Evolutionary conservation across 306 rosid genomes (phyloP), one percentile per base, ranked within the genome.

Genomic region (Geum urbanum): DNA sequence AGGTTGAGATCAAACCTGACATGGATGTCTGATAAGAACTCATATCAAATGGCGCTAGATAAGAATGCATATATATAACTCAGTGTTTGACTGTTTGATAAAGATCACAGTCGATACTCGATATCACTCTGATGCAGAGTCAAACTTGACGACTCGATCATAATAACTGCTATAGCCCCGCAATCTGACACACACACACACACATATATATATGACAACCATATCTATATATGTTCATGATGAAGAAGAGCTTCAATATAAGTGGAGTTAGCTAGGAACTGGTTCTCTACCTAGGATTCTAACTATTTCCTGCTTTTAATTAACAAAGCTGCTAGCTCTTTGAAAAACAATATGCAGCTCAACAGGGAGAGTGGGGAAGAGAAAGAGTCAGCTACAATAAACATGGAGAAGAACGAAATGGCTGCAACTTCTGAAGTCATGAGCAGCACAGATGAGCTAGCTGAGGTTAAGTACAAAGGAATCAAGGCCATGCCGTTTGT

Each of bases 401-500:
- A 80, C 6, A 65, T 75, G 77, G 81, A 76, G 4, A 47, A 76
- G 0, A 43, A 58, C 39, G 79, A 86, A 22, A 75, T 80, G 68
- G 40, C 48, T 49, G 71, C 20, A 24, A 27, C 32, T 27, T 27
- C n/a, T n/a, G n/a, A n/a, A n/a, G n/a, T n/a, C n/a, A 45, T 18
- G 7, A 59, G 53, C 16, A 58, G 24, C 60, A 20, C 70, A 24
- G 78, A 64, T 19, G 83, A 77, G 51, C 67, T 27, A 27, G 2
- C 80, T 68, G 70, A 77, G 55, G 69, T 77, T 24, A 76, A 68
- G 75, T 86, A 92, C 79, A 83, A 82, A 53, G 98, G 98, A 13
- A 86, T 95, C 89, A 87, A 80, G 74, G 80, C 67, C 77, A 89
- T 92, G 98, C 98, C 98, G 14, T 85, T 82, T 51, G 85, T 92